Conservation (phyloP, 495 filamentous ascomycete species). For the Penicillium psychrofluorescens region DNA sequence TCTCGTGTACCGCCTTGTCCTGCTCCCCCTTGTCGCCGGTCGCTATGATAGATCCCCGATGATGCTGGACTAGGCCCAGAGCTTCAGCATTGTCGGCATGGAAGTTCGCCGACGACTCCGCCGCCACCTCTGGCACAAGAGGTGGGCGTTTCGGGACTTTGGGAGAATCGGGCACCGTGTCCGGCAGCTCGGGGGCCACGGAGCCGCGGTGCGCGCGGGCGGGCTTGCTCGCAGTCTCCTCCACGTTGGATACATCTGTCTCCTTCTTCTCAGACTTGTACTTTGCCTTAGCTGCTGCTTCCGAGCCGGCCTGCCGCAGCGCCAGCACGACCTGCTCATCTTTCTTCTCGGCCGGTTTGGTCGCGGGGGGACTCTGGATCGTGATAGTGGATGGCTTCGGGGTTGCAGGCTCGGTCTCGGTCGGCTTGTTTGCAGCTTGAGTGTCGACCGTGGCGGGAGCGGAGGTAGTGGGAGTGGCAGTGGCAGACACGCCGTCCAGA, state of each 20-base stretch:
- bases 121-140: constrained; percentile 34
- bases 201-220: constrained; percentile 13
- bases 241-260: constrained; percentile 1
- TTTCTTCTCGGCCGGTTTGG: constrained; percentile 23
- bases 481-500: constrained; percentile 30
- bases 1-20: constrained; percentile 29
- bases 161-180: constrained; percentile 22
- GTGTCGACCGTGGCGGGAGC: constrained; percentile 18
- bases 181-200: constrained; percentile 27
- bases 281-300: constrained; percentile 59
- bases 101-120: constrained; percentile 38
- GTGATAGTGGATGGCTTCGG: constrained; percentile 34
- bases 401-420: constrained; percentile 21
- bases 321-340: constrained; percentile 42
- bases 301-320: constrained; percentile 57
- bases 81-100: constrained; percentile 33
- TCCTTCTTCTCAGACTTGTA: constrained; percentile 4
- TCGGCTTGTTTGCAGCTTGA: constrained; percentile 27
- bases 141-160: constrained; percentile 23
- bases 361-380: constrained; percentile 36
- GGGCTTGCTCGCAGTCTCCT: neutral
- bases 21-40: constrained; percentile 28
- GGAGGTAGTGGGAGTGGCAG: constrained; percentile 47
- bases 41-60: constrained; percentile 37
- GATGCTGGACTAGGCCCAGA: constrained; percentile 34